A percentile compares a stretch with the other conserved stretches of the same genome.
These are phyloP conservation scores for Debaryomyces tyrocola DNA, from an alignment of 805 yeast genomes.

Conservation along the genomic window DNA sequence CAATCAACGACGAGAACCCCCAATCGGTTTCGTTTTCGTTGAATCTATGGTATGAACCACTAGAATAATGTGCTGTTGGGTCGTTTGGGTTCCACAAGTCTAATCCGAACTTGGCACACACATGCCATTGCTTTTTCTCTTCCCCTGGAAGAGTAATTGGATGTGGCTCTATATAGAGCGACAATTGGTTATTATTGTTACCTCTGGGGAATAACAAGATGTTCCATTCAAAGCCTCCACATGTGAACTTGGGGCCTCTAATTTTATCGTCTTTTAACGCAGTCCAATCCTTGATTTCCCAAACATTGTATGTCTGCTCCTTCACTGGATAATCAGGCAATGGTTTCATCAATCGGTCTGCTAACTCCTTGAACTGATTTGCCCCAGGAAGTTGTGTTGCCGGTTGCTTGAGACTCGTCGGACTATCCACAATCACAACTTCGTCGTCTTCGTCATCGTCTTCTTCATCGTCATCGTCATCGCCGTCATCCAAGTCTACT, in stretches of 20 bases:
- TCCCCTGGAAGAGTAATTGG: conserved; percentile 35
- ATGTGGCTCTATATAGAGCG: conserved; percentile 80
- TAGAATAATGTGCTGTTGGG: conserved; percentile 58
- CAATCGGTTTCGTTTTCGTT: conserved; percentile 79
- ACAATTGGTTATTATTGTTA: conserved; percentile 53
- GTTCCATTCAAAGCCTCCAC: conserved; percentile 69
- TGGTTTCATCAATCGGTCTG: conserved; percentile 35
- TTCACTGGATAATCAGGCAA: conserved; percentile 39
- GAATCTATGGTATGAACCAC: conserved; percentile 78
- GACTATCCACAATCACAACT: neutral
- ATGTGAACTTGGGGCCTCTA: conserved; percentile 48
- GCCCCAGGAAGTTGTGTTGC: conserved; percentile 25
- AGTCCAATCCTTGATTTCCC: conserved; percentile 54
- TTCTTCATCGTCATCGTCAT: conserved; percentile 13
- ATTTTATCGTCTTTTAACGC: conserved; percentile 40
- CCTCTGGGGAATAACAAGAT: conserved; percentile 78
- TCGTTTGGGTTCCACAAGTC: conserved; percentile 80
- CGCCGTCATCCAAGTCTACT: conserved; percentile 8
- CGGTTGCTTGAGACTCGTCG: conserved; percentile 8
- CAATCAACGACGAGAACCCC: conserved; percentile 87
- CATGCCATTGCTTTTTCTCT: conserved; percentile 63
- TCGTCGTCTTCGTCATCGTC: conserved; percentile 8
- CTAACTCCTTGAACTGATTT: conserved; percentile 27
- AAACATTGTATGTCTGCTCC: conserved; percentile 39
- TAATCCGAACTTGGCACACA: conserved; percentile 89